Evolutionary conservation across 208 protist species (phyloP).

Genomic region (Endotrypanum monterogeii): DNA sequence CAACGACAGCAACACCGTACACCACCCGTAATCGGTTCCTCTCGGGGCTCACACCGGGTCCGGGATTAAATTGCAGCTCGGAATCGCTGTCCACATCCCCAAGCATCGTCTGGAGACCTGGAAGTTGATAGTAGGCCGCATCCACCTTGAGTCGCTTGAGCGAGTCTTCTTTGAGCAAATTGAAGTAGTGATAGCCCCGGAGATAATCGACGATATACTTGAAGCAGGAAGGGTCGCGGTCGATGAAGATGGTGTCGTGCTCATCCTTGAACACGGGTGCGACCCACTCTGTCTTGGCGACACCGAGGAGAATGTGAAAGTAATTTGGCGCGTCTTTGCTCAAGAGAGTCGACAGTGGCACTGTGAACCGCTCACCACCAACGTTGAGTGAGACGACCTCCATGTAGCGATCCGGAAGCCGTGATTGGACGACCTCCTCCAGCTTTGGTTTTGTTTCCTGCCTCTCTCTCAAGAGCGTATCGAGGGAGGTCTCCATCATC

Average conservation of each 20-base stretch:
- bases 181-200: constrained; percentile 75
- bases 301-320: constrained; percentile 38
- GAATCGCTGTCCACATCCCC: constrained; percentile 33
- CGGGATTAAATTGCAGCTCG: constrained; percentile 49
- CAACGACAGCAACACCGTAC: constrained; percentile 82
- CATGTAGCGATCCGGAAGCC: constrained; percentile 9
- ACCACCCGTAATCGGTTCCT: constrained; percentile 78
- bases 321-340: constrained; percentile 33
- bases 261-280: constrained; percentile 54
- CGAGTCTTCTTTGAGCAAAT: constrained; percentile 66
- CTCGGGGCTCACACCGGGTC: constrained; percentile 78
- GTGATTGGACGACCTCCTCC: constrained; percentile 24
- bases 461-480: constrained; percentile 20
- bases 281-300: constrained; percentile 8
- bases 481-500: constrained; percentile 23
- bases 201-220: constrained; percentile 84
- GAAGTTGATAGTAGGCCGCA: constrained; percentile 77
- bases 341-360: constrained; percentile 64
- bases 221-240: constrained; percentile 85
- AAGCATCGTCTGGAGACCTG: constrained; percentile 53
- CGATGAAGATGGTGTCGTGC: constrained; percentile 73
- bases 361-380: constrained; percentile 78
- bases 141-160: constrained; percentile 68
- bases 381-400: constrained; percentile 72
- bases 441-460: constrained; percentile 21